Percentiles rank a stretch among this genome's conserved stretches.
phyloP scores from a whole-genome alignment of 495 filamentous ascomycete species.

The Aspergillus mulundensis region DNA sequence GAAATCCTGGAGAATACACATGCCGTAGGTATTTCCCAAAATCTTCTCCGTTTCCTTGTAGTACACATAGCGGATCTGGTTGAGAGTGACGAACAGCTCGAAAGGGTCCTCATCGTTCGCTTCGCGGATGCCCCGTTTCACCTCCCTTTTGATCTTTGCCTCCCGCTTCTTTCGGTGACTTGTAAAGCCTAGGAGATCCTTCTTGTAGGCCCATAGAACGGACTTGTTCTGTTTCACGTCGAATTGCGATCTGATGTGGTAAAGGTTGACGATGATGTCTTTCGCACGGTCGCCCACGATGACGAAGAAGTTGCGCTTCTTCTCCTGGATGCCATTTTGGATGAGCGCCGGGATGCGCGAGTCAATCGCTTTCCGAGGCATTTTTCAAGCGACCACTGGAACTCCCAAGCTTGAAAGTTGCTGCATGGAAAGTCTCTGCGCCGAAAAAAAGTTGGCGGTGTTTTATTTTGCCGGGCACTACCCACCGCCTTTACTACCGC shows the following conservation, averaged over 20 bases:
- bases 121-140: slow-evolving; percentile 92
- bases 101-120: slow-evolving; percentile 96
- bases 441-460: slow-evolving; percentile 4
- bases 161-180: slow-evolving; percentile 97
- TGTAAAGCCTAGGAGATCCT: slow-evolving; percentile 91
- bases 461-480: neutral
- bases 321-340: slow-evolving; percentile 91
- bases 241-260: slow-evolving; percentile 85
- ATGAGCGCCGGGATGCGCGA: slow-evolving; percentile 95
- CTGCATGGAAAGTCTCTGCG: slow-evolving; percentile 4
- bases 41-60: slow-evolving; percentile 99
- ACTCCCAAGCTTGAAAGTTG: neutral
- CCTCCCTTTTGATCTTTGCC: slow-evolving; percentile 94
- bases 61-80: slow-evolving; percentile 98
- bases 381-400: slow-evolving; percentile 14
- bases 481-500: neutral
- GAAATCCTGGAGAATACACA: slow-evolving; percentile 98
- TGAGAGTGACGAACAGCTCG: slow-evolving; percentile 93
- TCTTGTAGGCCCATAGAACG: slow-evolving; percentile 99
- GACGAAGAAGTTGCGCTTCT: slow-evolving; percentile 97
- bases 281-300: slow-evolving; percentile 94
- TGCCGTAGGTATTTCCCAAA: slow-evolving; percentile 95
- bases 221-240: slow-evolving; percentile 96
- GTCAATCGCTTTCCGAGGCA: slow-evolving; percentile 64
- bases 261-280: slow-evolving; percentile 93